These are phyloP conservation scores for Rubia peregrina DNA, from an alignment of 305 asterid genomes.

Conservation along the genomic window DNA sequence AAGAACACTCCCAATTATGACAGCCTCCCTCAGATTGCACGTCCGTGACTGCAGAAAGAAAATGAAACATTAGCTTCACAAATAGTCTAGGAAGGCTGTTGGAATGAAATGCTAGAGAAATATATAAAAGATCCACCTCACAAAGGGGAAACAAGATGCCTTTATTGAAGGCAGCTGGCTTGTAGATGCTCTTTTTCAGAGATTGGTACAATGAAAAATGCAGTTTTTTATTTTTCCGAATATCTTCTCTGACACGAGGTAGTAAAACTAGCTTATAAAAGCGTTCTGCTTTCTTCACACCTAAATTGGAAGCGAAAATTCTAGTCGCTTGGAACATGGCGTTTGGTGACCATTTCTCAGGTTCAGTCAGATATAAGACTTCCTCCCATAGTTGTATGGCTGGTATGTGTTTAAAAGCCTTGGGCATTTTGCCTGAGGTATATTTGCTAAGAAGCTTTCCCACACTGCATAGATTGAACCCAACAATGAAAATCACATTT, in stretches of 20 bases:
- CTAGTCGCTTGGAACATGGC: constrained; percentile 37
- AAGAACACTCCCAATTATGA: constrained; percentile 65
- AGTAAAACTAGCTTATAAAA: constrained; percentile 51
- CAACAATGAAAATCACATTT: constrained; percentile 11
- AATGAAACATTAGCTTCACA: constrained; percentile 1
- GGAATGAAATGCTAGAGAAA: background rate
- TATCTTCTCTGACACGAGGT: constrained; percentile 91
- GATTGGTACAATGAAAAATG: constrained; percentile 88
- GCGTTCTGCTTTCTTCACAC: constrained; percentile 74
- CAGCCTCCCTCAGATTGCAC: constrained; percentile 72
- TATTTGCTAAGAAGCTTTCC: constrained; percentile 77
- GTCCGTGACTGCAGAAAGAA: constrained; percentile 51
- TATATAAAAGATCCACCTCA: constrained; percentile 45
- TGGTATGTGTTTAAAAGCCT: constrained; percentile 86
- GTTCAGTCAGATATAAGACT: constrained; percentile 76
- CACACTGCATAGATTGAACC: constrained; percentile 43
- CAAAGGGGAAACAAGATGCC: constrained; percentile 84
- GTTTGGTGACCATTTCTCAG: constrained; percentile 93
- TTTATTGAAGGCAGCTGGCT: constrained; percentile 95
- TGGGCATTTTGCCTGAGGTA: constrained; percentile 90
- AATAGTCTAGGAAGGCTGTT: background rate
- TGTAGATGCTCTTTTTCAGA: constrained; percentile 71
- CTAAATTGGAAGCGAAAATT: constrained; percentile 74
- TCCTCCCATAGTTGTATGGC: constrained; percentile 81
- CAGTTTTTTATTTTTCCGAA: constrained; percentile 72